Conservation (phyloP, 805 yeast genomes). For the Zygosaccharomyces pseudorouxii region DNA sequence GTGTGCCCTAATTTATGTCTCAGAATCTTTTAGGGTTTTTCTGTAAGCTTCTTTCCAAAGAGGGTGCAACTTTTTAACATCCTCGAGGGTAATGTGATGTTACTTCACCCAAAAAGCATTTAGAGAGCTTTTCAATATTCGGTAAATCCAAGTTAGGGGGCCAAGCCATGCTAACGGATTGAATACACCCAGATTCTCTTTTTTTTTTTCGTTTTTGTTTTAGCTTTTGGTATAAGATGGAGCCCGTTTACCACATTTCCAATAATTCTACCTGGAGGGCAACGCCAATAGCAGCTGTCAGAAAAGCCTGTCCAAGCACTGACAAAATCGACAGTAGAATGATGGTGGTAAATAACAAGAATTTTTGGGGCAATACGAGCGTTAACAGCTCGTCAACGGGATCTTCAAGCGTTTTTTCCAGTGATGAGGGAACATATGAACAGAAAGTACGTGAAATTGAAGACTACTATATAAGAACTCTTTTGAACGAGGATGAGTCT, state of each 20-base stretch:
- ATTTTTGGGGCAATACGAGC: neutral
- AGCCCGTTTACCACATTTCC: neutral
- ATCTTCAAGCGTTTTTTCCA: constrained; percentile 29
- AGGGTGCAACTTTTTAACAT: neutral
- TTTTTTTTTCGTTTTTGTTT: neutral
- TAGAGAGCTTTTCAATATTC: neutral
- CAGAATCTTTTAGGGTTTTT: neutral
- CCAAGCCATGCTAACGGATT: constrained; percentile 3
- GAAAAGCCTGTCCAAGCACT: neutral
- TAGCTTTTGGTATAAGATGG: constrained; percentile 1
- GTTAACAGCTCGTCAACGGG: constrained; percentile 10
- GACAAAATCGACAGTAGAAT: neutral
- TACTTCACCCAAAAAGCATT: neutral
- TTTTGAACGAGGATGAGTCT: constrained; percentile 24
- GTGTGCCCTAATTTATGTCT: neutral
- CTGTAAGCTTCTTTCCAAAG: neutral
- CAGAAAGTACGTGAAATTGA: constrained; percentile 31
- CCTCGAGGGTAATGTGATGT: neutral
- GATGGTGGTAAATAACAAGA: neutral
- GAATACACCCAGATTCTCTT: constrained; percentile 5
- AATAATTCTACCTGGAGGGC: neutral
- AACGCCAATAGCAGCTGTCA: neutral
- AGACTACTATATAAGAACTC: constrained; percentile 31
- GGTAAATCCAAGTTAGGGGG: neutral
- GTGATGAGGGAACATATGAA: constrained; percentile 23